Conservation (phyloP, 2,329 filamentous ascomycete genomes). For the Cladosporium velox region DNA sequence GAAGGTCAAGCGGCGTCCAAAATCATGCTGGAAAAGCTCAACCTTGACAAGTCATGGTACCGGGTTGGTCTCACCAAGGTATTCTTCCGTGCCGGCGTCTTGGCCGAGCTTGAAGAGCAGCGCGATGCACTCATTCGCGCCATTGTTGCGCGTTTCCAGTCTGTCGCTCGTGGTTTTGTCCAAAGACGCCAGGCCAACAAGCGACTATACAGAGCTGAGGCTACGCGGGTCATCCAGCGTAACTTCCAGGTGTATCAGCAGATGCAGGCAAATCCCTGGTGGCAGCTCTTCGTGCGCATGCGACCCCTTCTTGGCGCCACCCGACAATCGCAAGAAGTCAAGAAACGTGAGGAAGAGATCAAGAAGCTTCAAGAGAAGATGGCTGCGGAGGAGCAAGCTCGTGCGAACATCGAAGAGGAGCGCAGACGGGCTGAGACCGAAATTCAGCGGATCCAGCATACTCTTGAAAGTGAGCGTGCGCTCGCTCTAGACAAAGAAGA, state of each 20-base stretch:
- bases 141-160: slow-evolving; percentile 92
- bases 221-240: slow-evolving; percentile 88
- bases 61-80: slow-evolving; percentile 95
- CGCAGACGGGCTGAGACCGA: slow-evolving; percentile 83
- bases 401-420: slow-evolving; percentile 85
- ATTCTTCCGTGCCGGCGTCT: slow-evolving; percentile 93
- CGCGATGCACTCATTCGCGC: slow-evolving; percentile 89
- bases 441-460: slow-evolving; percentile 86
- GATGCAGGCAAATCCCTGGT: slow-evolving; percentile 93
- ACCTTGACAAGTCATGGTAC: slow-evolving; percentile 81
- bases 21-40: slow-evolving; percentile 86
- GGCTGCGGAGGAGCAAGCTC: slow-evolving; percentile 71
- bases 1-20: slow-evolving; percentile 84
- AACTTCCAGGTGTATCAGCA: slow-evolving; percentile 93
- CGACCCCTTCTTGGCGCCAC: slow-evolving; percentile 91
- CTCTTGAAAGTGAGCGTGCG: slow-evolving; percentile 92
- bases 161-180: slow-evolving; percentile 83
- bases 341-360: slow-evolving; percentile 93
- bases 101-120: slow-evolving; percentile 95
- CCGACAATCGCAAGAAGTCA: slow-evolving; percentile 87
- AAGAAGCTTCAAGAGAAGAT: slow-evolving; percentile 82
- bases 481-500: slow-evolving; percentile 97
- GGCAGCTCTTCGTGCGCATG: slow-evolving; percentile 93
- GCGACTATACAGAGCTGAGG: slow-evolving; percentile 88
- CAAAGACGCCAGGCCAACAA: slow-evolving; percentile 89